Base-by-base conservation (phyloP, 257 asterid species). In the Hygrophila difformis region DNA sequence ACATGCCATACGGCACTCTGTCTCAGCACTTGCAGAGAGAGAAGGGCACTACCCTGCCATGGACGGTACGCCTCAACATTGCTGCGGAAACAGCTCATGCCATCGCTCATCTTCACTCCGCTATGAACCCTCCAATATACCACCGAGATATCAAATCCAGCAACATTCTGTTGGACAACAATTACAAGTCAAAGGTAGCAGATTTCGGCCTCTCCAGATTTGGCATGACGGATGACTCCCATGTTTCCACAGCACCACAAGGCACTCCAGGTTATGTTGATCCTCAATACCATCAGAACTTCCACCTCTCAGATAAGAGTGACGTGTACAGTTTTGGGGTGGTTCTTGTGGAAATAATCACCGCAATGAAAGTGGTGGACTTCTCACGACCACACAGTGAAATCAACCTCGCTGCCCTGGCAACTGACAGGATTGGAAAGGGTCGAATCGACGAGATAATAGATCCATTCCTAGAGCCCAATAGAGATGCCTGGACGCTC, bases 311-410 rank as follows among this genome's bases (percentile, higher is more conserved):
- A 2, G 97, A 88, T 40, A 88, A 84, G 50, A 88, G 97, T 40
- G 97, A 88, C 14, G 97, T 88, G 10, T 88, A 88, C 75, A 88
- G 97, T 26, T 88, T 88, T 12, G 97, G 97, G 8, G 97, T 88
- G 12, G 97, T 88, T 37, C 97, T 88, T 14, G 78, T 88, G n/a
- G 97, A 88, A 62, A 81, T 88, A 56, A 81, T 88, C 9, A 70
- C 97, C 8, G 89, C 87, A 13, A 41, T 62, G 79, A 78, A 75
- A 62, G 97, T 67, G 23, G 97, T 88, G 2, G 97, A 88, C 59
- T 88, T 88, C 64, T 68, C 95, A 0, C 67, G 97, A 38, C 67
- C 94, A 16, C 84, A 79, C 67, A 70, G 76, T 31, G 94, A 88
- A 70, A 69, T 88, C 49, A 88, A 84, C 19, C 40, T 88, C 53